Conservation (phyloP, 129 eudicot genomes). For the Lonicera japonica region DNA sequence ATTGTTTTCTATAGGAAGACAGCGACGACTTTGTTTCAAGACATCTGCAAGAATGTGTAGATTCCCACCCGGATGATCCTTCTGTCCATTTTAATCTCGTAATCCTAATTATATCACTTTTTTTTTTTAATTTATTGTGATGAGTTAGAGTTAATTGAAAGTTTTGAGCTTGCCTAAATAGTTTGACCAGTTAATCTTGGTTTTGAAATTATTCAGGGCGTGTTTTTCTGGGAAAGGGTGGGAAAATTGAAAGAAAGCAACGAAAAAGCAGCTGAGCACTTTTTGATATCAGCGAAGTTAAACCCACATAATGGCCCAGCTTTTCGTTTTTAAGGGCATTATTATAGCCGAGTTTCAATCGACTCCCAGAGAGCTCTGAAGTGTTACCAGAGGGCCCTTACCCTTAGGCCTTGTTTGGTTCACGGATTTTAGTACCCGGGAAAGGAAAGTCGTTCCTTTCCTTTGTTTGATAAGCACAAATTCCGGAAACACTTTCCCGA, state of each 20-base stretch:
- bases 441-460: too few species aligned
- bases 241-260: slow-evolving; percentile 26
- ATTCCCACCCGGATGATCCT: slow-evolving; percentile 49
- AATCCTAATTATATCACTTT: neutral
- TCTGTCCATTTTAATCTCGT: slow-evolving; percentile 56
- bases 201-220: slow-evolving; percentile 39
- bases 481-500: too few species aligned
- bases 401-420: too few species aligned
- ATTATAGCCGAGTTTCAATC: slow-evolving; percentile 46
- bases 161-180: too few species aligned
- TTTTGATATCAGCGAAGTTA: slow-evolving; percentile 69
- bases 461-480: too few species aligned
- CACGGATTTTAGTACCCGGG: too few species aligned
- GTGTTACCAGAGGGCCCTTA: slow-evolving; percentile 91
- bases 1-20: slow-evolving; percentile 24
- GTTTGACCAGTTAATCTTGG: neutral
- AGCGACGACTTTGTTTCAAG: slow-evolving; percentile 26
- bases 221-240: slow-evolving; percentile 56
- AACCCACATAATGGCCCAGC: slow-evolving; percentile 76
- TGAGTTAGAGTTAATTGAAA: too few species aligned
- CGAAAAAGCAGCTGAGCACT: slow-evolving; percentile 87
- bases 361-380: slow-evolving; percentile 86
- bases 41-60: slow-evolving; percentile 43
- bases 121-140: neutral
- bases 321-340: slow-evolving; percentile 84